Conservation (phyloP, 2,329 filamentous ascomycete genomes). For the Monilinia polystroma region DNA sequence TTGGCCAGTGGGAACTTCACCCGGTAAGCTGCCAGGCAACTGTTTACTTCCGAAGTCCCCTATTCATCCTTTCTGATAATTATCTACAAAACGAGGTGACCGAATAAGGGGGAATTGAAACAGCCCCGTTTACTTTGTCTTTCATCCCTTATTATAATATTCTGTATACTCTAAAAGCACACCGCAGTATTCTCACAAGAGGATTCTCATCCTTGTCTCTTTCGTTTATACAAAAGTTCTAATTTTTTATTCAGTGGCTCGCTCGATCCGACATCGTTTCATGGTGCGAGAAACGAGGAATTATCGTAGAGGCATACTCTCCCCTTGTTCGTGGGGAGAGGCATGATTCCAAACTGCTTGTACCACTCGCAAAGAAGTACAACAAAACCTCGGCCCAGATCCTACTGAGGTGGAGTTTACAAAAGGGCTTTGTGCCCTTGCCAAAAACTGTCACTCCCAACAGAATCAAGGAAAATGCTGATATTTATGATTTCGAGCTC, state of each 20-base stretch:
- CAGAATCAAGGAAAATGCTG: slow-evolving; percentile 64
- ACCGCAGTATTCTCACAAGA: neutral
- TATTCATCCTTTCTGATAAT: neutral
- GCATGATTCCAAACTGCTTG: slow-evolving; percentile 65
- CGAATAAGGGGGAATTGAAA: neutral
- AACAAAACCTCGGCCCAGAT: slow-evolving; percentile 73
- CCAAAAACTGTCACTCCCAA: slow-evolving; percentile 71
- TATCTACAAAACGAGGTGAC: neutral
- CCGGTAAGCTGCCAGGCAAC: slow-evolving; percentile 45
- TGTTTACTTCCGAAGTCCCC: neutral
- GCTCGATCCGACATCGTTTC: slow-evolving; percentile 72
- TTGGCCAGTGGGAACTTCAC: slow-evolving; percentile 88
- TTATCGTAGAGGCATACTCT: slow-evolving; percentile 63
- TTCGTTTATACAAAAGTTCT: neutral
- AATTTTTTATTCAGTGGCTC: slow-evolving; percentile 57
- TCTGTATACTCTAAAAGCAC: no score
- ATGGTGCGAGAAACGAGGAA: slow-evolving; percentile 67
- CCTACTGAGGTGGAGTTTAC: slow-evolving; percentile 76
- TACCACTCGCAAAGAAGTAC: slow-evolving; percentile 67
- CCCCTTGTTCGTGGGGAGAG: slow-evolving; percentile 67
- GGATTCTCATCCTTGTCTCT: neutral
- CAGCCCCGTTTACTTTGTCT: neutral
- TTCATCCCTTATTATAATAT: neutral
- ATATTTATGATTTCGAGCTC: slow-evolving; percentile 56
- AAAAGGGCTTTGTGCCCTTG: slow-evolving; percentile 72